phyloP scores from a whole-genome alignment of 768 basidiomycete genomes.

The Porpolomopsis calyptriformis region DNA sequence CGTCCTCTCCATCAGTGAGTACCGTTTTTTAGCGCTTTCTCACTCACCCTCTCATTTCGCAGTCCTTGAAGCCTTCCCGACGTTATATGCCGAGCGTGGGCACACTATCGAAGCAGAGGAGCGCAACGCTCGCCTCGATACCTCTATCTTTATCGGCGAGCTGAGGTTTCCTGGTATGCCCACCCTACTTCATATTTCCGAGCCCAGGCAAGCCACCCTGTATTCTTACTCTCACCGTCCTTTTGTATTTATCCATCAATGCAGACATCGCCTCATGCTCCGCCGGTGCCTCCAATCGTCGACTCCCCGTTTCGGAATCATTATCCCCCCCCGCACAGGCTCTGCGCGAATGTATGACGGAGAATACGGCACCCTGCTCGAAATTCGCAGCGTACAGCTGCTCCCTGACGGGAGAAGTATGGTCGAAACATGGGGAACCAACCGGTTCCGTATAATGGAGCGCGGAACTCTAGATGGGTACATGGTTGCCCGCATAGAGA shows the following conservation, averaged over 20 bases:
- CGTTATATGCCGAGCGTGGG: constrained; percentile 49
- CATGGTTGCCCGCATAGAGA: constrained; percentile 72
- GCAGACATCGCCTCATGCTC: constrained; percentile 87
- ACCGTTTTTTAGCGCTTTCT: constrained; percentile 1
- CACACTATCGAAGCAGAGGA: constrained; percentile 63
- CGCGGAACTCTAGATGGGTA: constrained; percentile 83
- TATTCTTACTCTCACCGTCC: constrained; percentile 1
- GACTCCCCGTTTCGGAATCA: constrained; percentile 84
- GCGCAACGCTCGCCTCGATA: constrained; percentile 68
- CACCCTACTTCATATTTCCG: constrained; percentile 84
- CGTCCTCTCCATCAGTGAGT: constrained; percentile 58
- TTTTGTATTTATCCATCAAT: not conserved
- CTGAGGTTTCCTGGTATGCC: constrained; percentile 89
- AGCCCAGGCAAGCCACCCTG: constrained; percentile 49
- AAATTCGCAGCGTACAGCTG: constrained; percentile 80
- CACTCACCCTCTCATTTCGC: not conserved
- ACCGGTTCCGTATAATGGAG: constrained; percentile 81
- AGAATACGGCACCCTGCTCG: constrained; percentile 90
- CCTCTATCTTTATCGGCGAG: constrained; percentile 85
- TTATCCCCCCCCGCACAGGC: constrained; percentile 53
- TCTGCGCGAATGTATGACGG: constrained; percentile 23
- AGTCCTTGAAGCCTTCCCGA: constrained; percentile 65
- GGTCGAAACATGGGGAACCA: constrained; percentile 52
- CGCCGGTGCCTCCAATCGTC: constrained; percentile 80
- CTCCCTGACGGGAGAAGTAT: constrained; percentile 82